Percentiles rank a stretch among this genome's conserved stretches.
Conservation (phyloP, 768 basidiomycete genomes). For the Paxillus involutus region DNA sequence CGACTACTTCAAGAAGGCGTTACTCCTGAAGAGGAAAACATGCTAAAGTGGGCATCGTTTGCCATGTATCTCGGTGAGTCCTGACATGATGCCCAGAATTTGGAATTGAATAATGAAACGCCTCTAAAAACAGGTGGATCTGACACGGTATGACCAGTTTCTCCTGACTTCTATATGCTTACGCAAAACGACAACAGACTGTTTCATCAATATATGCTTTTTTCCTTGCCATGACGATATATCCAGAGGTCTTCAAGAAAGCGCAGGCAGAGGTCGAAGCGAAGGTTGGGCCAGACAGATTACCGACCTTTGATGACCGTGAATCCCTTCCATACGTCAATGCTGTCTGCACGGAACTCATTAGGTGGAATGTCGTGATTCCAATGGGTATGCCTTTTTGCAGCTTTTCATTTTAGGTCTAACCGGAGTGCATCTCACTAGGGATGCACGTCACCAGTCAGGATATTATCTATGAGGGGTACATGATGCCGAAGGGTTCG, state of each 20-base stretch:
- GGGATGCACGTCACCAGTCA: constrained; percentile 6
- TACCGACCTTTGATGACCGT: constrained; percentile 12
- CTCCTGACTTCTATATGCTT: constrained; percentile 5
- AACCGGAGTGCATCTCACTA: background rate
- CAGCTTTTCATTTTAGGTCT: background rate
- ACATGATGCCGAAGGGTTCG: constrained; percentile 19
- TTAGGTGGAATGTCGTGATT: constrained; percentile 1
- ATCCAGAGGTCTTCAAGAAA: constrained; percentile 3
- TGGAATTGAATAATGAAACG: background rate
- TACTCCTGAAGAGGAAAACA: constrained; percentile 7
- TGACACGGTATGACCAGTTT: constrained; percentile 20
- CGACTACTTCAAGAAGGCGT: constrained; percentile 7
- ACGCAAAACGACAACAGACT: constrained; percentile 10
- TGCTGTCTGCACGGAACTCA: constrained; percentile 15
- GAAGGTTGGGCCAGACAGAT: constrained; percentile 8
- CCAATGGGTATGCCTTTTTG: constrained; percentile 2
- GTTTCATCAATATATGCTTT: constrained; percentile 9
- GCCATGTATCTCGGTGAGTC: constrained; percentile 16
- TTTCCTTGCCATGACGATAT: constrained; percentile 18
- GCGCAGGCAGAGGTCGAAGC: constrained; percentile 15
- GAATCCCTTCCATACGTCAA: constrained; percentile 15
- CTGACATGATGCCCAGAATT: background rate
- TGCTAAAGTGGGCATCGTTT: constrained; percentile 16
- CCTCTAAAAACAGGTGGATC: constrained; percentile 21
- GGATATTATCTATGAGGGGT: constrained; percentile 19